Evolutionary conservation across 148 eudicot genomes (phyloP), one percentile per base, ranked within the genome.

Genomic region (Camellia granthamiana): DNA sequence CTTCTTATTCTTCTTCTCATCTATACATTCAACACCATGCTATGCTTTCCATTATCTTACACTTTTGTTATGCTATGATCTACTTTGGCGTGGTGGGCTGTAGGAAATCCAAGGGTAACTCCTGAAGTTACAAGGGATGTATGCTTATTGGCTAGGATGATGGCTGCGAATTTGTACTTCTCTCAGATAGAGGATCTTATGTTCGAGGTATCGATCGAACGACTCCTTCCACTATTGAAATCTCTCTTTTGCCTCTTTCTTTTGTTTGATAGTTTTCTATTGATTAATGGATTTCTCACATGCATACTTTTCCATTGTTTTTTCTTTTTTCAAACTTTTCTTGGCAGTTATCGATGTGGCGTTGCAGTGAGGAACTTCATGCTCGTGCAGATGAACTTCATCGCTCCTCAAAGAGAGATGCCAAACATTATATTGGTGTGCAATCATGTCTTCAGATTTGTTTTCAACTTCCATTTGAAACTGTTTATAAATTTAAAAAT

Each of bases 71-170:
- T 7, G 12, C 73, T 42, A 66, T 49, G 55, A 78, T 70, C 3
- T 67, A 15, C 12, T 64, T 80, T 52, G 49, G 62, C 77, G 55
- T 87, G 75, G 56, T 30, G 75, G 56, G 42, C 54, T 84, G 79
- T 85, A 94, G 97, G 98, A 74, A 94, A 94, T 77, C 98, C 98
- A 6, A 92, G 98, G 77, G 98, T 94, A 49, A 94, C 97, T 60
- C 98, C 98, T 68, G 98, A 94, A 86, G 98, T 94, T 61, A 94
- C 98, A 7, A 88, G 98, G 80, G 98, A 94, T 84, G 98, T 94
- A 19, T 94, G 98, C 81, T 88, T 94, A 78, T 81, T 94, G 85
- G 98, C 98, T 54, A 86, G 98, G 82, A 92, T 94, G 98, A 94
- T 94, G 94, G 98, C 94, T 85, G 97, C 98, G 51, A 94, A 94